phyloP scores from a whole-genome alignment of 2,329 filamentous ascomycete species.

The Aspergillus sergii region DNA sequence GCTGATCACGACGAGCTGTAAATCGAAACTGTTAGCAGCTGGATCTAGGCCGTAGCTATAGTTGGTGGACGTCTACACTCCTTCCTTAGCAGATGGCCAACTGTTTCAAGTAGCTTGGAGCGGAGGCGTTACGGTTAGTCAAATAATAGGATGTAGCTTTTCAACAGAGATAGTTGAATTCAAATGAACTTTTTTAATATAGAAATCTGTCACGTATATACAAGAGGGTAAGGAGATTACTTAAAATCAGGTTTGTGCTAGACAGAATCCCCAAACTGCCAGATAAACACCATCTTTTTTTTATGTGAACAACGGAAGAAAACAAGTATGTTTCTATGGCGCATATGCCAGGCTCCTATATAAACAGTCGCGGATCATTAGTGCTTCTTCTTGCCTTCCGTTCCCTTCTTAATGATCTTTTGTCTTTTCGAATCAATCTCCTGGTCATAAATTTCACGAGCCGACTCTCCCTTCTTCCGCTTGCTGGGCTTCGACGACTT shows the following conservation, averaged over 20 bases:
- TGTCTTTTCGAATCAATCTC: conserved; percentile 46
- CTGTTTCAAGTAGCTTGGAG: not conserved
- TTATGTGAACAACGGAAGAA: conserved; percentile 5
- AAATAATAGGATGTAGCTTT: not conserved
- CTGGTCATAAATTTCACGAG: conserved; percentile 52
- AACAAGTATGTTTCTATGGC: conserved; percentile 9
- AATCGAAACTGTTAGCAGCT: not conserved
- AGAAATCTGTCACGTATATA: conserved; percentile 23
- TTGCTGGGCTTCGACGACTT: conserved; percentile 73
- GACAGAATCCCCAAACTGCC: conserved; percentile 1
- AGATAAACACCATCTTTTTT: conserved; percentile 16
- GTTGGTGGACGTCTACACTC: not conserved
- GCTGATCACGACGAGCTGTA: conserved; percentile 50
- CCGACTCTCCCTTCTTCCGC: conserved; percentile 67
- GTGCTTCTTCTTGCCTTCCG: conserved; percentile 41
- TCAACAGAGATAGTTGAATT: not conserved
- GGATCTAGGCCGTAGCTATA: not conserved
- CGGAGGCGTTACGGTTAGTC: not conserved
- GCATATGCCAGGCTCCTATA: not conserved
- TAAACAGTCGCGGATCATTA: conserved; percentile 6
- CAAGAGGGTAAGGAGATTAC: conserved; percentile 15
- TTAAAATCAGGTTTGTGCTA: conserved; percentile 5
- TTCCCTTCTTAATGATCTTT: conserved; percentile 49
- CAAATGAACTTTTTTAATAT: conserved; percentile 2
- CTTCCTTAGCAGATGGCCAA: not conserved